Evolutionary conservation across 768 basidiomycete species (phyloP).

Genomic region (Boletus pseudopeckii): DNA sequence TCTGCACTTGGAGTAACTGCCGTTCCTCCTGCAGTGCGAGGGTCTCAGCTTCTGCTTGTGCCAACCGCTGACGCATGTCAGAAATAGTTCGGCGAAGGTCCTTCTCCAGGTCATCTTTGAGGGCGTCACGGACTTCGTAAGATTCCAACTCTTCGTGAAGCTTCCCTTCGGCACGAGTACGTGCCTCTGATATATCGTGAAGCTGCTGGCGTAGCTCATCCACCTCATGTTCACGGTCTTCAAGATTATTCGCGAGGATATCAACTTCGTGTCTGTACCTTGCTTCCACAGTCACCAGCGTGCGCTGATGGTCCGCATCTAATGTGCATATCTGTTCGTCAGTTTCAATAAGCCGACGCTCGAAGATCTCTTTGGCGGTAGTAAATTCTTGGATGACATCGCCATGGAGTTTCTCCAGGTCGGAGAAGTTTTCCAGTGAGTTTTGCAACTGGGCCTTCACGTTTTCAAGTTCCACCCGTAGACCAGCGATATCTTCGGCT

Average conservation of each 20-base stretch:
- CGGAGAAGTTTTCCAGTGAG: conserved; percentile 21
- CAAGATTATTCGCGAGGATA: conserved; percentile 37
- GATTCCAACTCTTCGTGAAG: conserved; percentile 24
- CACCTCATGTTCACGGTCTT: conserved; percentile 36
- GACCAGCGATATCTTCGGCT: conserved; percentile 14
- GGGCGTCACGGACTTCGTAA: conserved; percentile 24
- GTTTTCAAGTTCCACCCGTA: conserved; percentile 27
- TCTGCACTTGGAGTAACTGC: conserved; percentile 47
- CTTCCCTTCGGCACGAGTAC: conserved; percentile 31
- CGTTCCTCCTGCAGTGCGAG: conserved; percentile 49
- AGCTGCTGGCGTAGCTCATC: conserved; percentile 37
- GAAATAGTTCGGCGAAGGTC: conserved; percentile 37
- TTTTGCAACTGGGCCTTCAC: conserved; percentile 20
- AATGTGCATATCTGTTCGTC: conserved; percentile 22
- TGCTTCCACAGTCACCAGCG: conserved; percentile 29
- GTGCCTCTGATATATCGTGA: conserved; percentile 36
- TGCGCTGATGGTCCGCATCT: conserved; percentile 26
- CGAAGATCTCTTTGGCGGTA: conserved; percentile 29
- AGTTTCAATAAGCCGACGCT: conserved; percentile 26
- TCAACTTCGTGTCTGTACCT: conserved; percentile 32
- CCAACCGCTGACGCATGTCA: conserved; percentile 38
- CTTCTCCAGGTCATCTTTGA: conserved; percentile 33
- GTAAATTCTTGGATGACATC: conserved; percentile 25
- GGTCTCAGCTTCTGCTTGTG: conserved; percentile 36
- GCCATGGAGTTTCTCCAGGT: conserved; percentile 27